Conservation (phyloP, 768 basidiomycete genomes). For the Termitomyces sp. region DNA sequence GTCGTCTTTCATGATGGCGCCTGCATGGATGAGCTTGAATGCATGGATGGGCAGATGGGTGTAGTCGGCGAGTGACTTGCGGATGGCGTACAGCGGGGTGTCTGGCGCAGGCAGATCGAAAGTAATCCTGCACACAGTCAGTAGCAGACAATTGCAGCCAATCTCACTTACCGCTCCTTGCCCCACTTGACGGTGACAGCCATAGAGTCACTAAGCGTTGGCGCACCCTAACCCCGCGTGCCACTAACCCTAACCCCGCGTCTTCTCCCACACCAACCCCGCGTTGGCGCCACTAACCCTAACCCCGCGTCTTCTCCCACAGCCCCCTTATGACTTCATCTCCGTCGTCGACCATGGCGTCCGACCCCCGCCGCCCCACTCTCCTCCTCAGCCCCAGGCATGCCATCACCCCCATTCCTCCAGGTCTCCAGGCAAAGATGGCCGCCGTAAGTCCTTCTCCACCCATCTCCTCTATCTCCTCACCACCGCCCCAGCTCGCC, state of each 20-base stretch:
- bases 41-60: slow-evolving; percentile 66
- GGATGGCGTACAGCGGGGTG: slow-evolving; percentile 56
- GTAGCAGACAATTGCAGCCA: too few relatives aligned
- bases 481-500: slow-evolving; percentile 15
- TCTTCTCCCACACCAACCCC: too few relatives aligned
- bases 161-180: slow-evolving; percentile 30
- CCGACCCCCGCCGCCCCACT: slow-evolving; percentile 19
- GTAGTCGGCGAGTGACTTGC: slow-evolving; percentile 62
- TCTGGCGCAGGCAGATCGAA: slow-evolving; percentile 54
- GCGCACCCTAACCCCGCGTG: slow-evolving; percentile 10
- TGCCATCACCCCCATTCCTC: slow-evolving; percentile 73
- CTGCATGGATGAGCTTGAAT: slow-evolving; percentile 88
- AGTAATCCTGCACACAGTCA: slow-evolving; percentile 32
- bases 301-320: background rate
- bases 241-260: background rate
- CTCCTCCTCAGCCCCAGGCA: slow-evolving; percentile 35
- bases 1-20: slow-evolving; percentile 89
- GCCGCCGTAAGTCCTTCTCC: slow-evolving; percentile 57
- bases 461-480: background rate
- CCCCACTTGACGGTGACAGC: slow-evolving; percentile 45
- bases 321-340: slow-evolving; percentile 10
- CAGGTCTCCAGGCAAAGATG: slow-evolving; percentile 90
- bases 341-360: slow-evolving; percentile 16
- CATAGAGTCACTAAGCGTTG: slow-evolving; percentile 25
- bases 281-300: slow-evolving; percentile 5